Percentiles rank a stretch among this genome's conserved stretches.
Evolutionary conservation across 2,329 filamentous ascomycete species (phyloP).

Genomic region (Gliomastix tumulicola): DNA sequence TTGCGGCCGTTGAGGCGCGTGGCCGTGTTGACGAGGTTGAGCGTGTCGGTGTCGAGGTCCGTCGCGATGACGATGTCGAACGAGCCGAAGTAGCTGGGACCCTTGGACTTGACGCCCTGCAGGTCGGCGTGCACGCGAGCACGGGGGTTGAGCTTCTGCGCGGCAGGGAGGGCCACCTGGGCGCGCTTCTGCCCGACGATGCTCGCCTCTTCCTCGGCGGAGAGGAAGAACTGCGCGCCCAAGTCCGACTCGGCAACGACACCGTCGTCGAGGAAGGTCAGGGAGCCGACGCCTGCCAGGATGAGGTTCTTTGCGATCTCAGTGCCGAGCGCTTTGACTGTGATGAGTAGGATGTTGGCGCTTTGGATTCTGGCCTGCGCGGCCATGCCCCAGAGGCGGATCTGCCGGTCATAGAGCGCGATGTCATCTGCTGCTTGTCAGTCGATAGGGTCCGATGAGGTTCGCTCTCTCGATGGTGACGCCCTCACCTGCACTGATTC

Average conservation of each 20-base stretch:
- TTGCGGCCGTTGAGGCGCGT: conserved; percentile 71
- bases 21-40: conserved; percentile 77
- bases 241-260: conserved; percentile 72
- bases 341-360: conserved; percentile 84
- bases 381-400: conserved; percentile 92
- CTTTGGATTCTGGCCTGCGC: conserved; percentile 89
- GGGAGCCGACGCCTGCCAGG: conserved; percentile 81
- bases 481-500: conserved; percentile 2
- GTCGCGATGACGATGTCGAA: conserved; percentile 90
- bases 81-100: conserved; percentile 64
- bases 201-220: conserved; percentile 32
- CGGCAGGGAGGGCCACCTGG: conserved; percentile 66
- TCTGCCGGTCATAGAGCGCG: conserved; percentile 93
- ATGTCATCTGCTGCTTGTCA: conserved; percentile 67
- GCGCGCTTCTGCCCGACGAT: conserved; percentile 79
- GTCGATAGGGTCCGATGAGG: too few species aligned
- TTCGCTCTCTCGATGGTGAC: neutral
- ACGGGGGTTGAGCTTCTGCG: conserved; percentile 83
- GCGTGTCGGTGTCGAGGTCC: conserved; percentile 68
- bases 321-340: conserved; percentile 79
- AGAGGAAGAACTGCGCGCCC: conserved; percentile 76
- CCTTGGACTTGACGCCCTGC: conserved; percentile 58
- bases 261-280: conserved; percentile 81
- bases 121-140: conserved; percentile 70
- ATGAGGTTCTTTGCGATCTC: conserved; percentile 98